Conservation (phyloP, 2,329 filamentous ascomycete species). For the Phaeosphaeria sp. region DNA sequence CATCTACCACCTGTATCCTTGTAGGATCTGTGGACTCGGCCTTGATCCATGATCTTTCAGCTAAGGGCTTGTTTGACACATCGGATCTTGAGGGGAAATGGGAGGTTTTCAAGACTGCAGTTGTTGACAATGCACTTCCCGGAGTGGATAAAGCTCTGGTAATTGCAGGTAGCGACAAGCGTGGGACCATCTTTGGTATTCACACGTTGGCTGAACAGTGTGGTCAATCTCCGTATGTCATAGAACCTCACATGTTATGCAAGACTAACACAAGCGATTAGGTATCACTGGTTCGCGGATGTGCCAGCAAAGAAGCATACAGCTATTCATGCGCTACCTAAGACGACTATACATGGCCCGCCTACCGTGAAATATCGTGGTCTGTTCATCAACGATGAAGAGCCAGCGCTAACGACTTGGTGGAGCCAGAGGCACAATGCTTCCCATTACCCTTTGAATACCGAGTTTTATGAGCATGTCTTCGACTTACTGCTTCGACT, state of each 20-base stretch:
- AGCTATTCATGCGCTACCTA: constrained; percentile 20
- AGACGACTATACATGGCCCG: constrained; percentile 53
- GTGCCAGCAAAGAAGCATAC: constrained; percentile 3
- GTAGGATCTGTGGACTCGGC: constrained; percentile 16
- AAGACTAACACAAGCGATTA: not conserved
- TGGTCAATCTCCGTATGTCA: constrained; percentile 21
- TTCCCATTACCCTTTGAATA: constrained; percentile 8
- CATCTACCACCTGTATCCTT: constrained; percentile 7
- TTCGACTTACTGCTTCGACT: constrained; percentile 18
- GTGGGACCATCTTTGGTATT: constrained; percentile 25
- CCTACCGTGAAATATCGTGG: constrained; percentile 70
- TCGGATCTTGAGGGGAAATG: constrained; percentile 31
- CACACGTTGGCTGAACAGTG: constrained; percentile 26
- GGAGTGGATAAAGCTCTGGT: constrained; percentile 8
- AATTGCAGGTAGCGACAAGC: constrained; percentile 25
- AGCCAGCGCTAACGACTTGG: constrained; percentile 69
- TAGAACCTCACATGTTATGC: not conserved
- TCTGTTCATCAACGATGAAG: constrained; percentile 72
- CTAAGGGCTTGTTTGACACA: constrained; percentile 2
- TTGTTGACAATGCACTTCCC: constrained; percentile 53
- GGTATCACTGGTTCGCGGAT: constrained; percentile 46
- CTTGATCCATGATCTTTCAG: constrained; percentile 7
- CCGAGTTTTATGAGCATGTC: constrained; percentile 15
- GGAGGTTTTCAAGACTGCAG: constrained; percentile 67
- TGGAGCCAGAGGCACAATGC: constrained; percentile 48